phyloP scores from a whole-genome alignment of 2,329 filamentous ascomycete species.

The Dryadomyces quercivorus region DNA sequence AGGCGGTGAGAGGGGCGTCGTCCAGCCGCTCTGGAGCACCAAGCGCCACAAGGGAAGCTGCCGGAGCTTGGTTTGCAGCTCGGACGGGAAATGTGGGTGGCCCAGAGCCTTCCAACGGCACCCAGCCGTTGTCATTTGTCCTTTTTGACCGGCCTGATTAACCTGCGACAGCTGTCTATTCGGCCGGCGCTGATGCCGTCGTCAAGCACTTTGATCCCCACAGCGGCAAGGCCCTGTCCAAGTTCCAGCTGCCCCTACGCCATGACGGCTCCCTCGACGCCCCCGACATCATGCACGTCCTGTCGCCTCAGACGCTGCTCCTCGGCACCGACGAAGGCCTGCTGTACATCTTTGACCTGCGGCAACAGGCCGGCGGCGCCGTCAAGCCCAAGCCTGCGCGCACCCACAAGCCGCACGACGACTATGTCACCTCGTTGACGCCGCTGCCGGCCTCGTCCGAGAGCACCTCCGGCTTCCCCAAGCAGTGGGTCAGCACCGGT shows the following conservation, averaged over 20 bases:
- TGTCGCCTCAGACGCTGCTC: conserved; percentile 80
- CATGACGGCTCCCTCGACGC: conserved; percentile 29
- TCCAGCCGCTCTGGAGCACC: conserved; percentile 79
- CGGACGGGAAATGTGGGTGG: conserved; percentile 55
- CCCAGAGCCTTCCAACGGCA: background rate
- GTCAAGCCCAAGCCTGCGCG: conserved; percentile 56
- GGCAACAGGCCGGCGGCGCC: conserved; percentile 30
- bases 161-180: conserved; percentile 38
- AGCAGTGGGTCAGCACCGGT: conserved; percentile 91
- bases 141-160: no score
- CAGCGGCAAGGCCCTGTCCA: conserved; percentile 61
- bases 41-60: conserved; percentile 90
- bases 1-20: conserved; percentile 56
- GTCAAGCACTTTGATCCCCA: conserved; percentile 41
- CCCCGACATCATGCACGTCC: conserved; percentile 69
- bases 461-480: conserved; percentile 78
- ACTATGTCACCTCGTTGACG: conserved; percentile 83
- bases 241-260: conserved; percentile 60
- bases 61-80: conserved; percentile 63
- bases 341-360: conserved; percentile 78
- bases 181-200: conserved; percentile 45
- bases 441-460: conserved; percentile 68
- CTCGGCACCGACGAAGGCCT: conserved; percentile 84
- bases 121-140: no score
- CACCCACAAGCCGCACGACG: conserved; percentile 76